These are phyloP conservation scores for Starmera dryadoides DNA, from an alignment of 805 yeast genomes.

Conservation along the genomic window DNA sequence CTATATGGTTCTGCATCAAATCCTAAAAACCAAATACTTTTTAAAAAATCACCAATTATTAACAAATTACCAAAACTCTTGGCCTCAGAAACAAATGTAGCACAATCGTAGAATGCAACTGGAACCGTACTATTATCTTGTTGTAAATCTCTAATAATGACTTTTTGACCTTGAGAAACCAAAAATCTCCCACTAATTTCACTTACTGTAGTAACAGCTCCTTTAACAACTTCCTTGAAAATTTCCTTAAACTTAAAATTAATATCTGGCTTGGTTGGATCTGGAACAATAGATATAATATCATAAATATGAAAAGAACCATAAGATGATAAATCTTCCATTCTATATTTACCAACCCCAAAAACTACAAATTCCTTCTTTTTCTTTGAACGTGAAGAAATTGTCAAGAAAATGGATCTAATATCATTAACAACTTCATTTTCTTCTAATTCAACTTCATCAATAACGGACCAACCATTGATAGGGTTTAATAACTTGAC, in stretches of 20 bases:
- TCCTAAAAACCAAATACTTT: constrained; percentile 74
- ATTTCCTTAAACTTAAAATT: constrained; percentile 70
- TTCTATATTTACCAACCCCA: constrained; percentile 71
- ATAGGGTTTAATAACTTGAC: constrained; percentile 61
- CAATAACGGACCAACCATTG: constrained; percentile 68
- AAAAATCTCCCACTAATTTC: constrained; percentile 80
- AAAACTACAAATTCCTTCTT: constrained; percentile 63
- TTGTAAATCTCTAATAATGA: constrained; percentile 72
- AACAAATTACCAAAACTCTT: constrained; percentile 79
- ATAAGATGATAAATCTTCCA: constrained; percentile 74
- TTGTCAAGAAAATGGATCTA: constrained; percentile 27
- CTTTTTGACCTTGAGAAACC: constrained; percentile 78
- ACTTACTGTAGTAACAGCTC: constrained; percentile 73
- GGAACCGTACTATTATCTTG: constrained; percentile 85
- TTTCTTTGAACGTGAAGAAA: constrained; percentile 29
- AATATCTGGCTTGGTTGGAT: constrained; percentile 80
- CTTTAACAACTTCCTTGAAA: constrained; percentile 67
- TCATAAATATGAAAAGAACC: constrained; percentile 76
- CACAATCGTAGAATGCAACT: constrained; percentile 88
- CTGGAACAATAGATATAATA: constrained; percentile 79
- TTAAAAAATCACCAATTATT: constrained; percentile 74
- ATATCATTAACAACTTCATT: constrained; percentile 47
- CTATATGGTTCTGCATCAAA: constrained; percentile 94
- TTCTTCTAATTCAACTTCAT: constrained; percentile 54
- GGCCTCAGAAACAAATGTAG: constrained; percentile 69